A percentile compares a stretch with the other conserved stretches of the same genome.
phyloP scores from a whole-genome alignment of 2,329 filamentous ascomycete species.

The Ophiosphaerella narmari region DNA sequence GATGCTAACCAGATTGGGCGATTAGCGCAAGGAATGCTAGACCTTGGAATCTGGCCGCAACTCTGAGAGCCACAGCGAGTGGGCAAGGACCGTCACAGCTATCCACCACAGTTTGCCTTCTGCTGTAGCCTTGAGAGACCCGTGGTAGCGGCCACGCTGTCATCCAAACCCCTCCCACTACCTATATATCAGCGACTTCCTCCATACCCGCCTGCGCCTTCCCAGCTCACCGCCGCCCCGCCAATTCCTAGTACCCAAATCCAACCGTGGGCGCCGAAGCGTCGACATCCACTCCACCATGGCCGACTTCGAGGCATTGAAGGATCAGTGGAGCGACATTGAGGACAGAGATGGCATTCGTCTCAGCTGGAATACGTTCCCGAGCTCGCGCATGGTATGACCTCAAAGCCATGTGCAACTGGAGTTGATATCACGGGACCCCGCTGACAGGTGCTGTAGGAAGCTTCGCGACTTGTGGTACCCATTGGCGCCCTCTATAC shows the following conservation, averaged over 20 bases:
- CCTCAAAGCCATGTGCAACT: background rate
- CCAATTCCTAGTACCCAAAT: conserved; percentile 15
- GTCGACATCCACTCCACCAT: conserved; percentile 55
- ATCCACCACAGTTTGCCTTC: background rate
- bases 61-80: conserved; percentile 23
- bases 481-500: conserved; percentile 97
- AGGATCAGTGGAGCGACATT: conserved; percentile 95
- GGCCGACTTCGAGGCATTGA: conserved; percentile 85
- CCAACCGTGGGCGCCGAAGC: conserved; percentile 37
- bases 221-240: conserved; percentile 22
- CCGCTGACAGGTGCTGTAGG: conserved; percentile 58
- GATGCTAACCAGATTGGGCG: conserved; percentile 25
- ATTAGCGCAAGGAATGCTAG: conserved; percentile 19
- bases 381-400: conserved; percentile 87
- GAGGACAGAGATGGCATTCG: conserved; percentile 96
- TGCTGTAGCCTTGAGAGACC: conserved; percentile 14
- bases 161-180: conserved; percentile 6
- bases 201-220: conserved; percentile 7
- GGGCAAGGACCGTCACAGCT: conserved; percentile 32
- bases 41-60: conserved; percentile 41
- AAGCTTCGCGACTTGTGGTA: conserved; percentile 91
- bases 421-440: conserved; percentile 13
- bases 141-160: conserved; percentile 16
- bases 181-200: conserved; percentile 4
- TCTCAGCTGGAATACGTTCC: conserved; percentile 98